These are phyloP conservation scores for Immersiella caudata DNA, from an alignment of 495 filamentous ascomycete genomes.

Conservation along the genomic window DNA sequence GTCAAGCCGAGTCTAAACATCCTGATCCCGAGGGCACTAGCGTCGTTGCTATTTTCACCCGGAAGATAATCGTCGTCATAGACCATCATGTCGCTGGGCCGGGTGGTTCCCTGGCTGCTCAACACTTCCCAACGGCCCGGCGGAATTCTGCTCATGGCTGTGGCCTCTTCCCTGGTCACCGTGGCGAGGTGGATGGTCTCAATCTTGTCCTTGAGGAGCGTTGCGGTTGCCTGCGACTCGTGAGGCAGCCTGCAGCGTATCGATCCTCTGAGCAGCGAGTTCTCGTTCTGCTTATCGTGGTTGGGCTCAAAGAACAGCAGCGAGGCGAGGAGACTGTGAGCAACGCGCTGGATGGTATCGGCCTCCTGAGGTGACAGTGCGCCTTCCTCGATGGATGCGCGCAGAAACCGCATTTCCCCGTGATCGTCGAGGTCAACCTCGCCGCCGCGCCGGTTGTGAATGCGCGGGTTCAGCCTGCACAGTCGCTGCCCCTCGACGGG, in stretches of 20 bases:
- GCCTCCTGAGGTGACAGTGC: not conserved
- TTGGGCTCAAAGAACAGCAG: slow-evolving; percentile 6
- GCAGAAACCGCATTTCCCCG: slow-evolving; percentile 1
- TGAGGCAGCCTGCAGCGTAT: slow-evolving; percentile 9
- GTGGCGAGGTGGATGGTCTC: not conserved
- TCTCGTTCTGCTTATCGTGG: not conserved
- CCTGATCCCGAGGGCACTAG: not conserved
- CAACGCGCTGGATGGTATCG: not conserved
- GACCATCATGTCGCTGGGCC: not conserved
- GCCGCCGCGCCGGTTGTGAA: not conserved
- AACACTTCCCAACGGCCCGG: not conserved
- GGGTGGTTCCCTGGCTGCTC: no score
- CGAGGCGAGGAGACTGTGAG: not conserved
- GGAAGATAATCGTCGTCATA: not conserved
- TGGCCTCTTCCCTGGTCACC: slow-evolving; percentile 1
- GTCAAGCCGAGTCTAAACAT: not conserved
- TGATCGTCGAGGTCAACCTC: slow-evolving; percentile 14
- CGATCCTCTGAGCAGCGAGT: not conserved
- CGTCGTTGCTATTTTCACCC: not conserved
- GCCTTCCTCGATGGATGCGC: not conserved
- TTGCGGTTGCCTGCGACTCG: not conserved
- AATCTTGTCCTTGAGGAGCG: slow-evolving; percentile 3
- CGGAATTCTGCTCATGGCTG: not conserved
- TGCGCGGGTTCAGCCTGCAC: slow-evolving; percentile 5
- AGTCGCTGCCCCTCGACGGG: not conserved